Base-by-base conservation (phyloP, 176 grass and related monocot species). In the Aegilops umbellulata region DNA sequence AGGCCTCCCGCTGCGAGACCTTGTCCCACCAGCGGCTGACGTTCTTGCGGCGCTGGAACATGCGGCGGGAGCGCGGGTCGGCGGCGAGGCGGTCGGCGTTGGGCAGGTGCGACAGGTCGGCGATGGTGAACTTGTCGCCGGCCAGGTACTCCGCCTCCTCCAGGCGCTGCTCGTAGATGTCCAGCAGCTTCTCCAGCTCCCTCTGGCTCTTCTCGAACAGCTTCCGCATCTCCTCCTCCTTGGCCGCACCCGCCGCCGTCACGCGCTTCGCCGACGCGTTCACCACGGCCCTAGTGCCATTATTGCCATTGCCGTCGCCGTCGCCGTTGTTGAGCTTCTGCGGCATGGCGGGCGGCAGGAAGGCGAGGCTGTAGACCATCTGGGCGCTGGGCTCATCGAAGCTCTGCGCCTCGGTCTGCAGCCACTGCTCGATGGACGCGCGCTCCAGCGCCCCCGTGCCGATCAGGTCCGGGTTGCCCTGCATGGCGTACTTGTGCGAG, bases 361-460 rank as follows among this genome's bases (percentile, higher is more conserved):
- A 25, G 0, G 88, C 95, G 1, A 98, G 91, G 89, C 91, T 95
- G 90, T 89, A 98, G 25, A 98, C 91, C 68, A 98, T 90, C 76
- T 86, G 88, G 49, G 95, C 89, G 83, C 93, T 91, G 32, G 93
- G 86, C 9, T 88, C 83, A 86, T 98, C 95, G 86, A 98, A 98
- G 93, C 80, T 95, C 83, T 89, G 93, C 80, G 90, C 91, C 89
- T 98, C 95, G 5, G 95, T 98, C 74, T 90, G 87, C 83, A 98
- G 95, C 95, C 95, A 98, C 80, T 98, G 95, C 82, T 98, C 95
- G 68, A 98, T 98, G 82, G 93, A 85, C 41, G 95, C 91, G 31
- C 95, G 89, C 87, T 98, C 93, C 34, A 98, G 91, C 35, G 93
- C 86, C 8, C 95, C 95, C 17, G 89, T 51, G 53, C 93, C 93